Percentiles rank a stretch among this genome's conserved stretches.
These are phyloP conservation scores for Tylopilus plumbeoviolaceoides DNA, from an alignment of 768 basidiomycete species.

Conservation along the genomic window DNA sequence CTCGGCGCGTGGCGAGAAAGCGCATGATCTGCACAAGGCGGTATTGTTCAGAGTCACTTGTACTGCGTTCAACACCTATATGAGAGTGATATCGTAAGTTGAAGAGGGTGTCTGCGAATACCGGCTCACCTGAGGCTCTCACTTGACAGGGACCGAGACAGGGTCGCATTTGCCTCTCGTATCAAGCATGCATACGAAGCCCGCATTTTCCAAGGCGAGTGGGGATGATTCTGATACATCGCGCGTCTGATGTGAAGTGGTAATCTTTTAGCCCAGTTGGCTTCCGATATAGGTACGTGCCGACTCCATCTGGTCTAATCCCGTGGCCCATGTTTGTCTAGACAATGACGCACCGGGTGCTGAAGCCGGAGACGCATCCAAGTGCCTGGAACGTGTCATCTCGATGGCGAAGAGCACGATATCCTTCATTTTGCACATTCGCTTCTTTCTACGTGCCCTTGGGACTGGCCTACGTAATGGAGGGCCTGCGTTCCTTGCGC, in stretches of 20 bases:
- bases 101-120: background rate
- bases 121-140: background rate
- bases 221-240: background rate
- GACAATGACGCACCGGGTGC: background rate
- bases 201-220: conserved; percentile 18
- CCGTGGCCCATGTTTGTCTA: background rate
- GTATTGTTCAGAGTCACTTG: conserved; percentile 11
- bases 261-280: conserved; percentile 10
- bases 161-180: conserved; percentile 10
- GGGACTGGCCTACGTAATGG: conserved; percentile 13
- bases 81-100: conserved; percentile 18
- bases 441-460: conserved; percentile 15
- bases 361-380: background rate
- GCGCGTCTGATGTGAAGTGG: background rate
- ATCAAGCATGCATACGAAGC: conserved; percentile 15
- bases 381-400: conserved; percentile 10
- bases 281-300: conserved; percentile 19
- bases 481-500: conserved; percentile 18
- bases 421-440: conserved; percentile 25
- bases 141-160: conserved; percentile 1
- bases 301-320: background rate
- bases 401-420: conserved; percentile 3
- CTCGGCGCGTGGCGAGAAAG: background rate
- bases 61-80: conserved; percentile 12
- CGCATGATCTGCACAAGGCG: conserved; percentile 9